Evolutionary conservation across 2,329 filamentous ascomycete species (phyloP).

Genomic region (Emergomyces pasteurianus): DNA sequence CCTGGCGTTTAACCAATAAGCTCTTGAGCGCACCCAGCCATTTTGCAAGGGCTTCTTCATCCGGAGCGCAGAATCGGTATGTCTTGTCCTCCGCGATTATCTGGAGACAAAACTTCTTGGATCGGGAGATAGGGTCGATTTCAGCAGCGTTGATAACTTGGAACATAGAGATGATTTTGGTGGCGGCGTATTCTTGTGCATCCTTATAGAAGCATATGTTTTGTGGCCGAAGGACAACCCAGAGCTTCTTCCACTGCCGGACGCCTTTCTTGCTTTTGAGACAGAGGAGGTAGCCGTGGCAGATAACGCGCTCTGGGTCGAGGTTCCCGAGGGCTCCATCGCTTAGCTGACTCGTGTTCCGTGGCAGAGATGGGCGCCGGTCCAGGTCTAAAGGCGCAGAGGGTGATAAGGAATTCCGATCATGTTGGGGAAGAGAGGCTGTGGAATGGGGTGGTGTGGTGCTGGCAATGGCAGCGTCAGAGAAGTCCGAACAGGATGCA

Average conservation of each 20-base stretch:
- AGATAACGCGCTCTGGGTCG: slow-evolving; percentile 80
- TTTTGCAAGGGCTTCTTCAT: slow-evolving; percentile 71
- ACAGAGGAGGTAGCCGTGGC: slow-evolving; percentile 80
- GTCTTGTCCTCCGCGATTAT: slow-evolving; percentile 88
- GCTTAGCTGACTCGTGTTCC: slow-evolving; percentile 54
- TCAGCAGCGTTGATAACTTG: slow-evolving; percentile 84
- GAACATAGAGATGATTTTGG: slow-evolving; percentile 66
- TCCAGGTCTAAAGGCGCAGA: slow-evolving; percentile 15
- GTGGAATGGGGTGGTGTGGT: slow-evolving; percentile 19
- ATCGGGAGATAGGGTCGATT: slow-evolving; percentile 74
- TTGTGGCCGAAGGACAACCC: slow-evolving; percentile 78
- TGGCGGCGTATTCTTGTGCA: slow-evolving; percentile 75
- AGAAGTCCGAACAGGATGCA: slow-evolving; percentile 78
- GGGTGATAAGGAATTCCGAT: slow-evolving; percentile 5
- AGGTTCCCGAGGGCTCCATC: slow-evolving; percentile 39
- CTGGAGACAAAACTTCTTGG: slow-evolving; percentile 78
- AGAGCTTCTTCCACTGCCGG: slow-evolving; percentile 86
- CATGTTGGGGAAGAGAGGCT: slow-evolving; percentile 15
- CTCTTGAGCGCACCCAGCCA: slow-evolving; percentile 91
- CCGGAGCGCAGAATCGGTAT: slow-evolving; percentile 61
- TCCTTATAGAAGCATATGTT: slow-evolving; percentile 88
- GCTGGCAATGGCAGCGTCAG: slow-evolving; percentile 41
- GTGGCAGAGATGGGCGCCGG: slow-evolving; percentile 25
- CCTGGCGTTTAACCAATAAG: slow-evolving; percentile 20
- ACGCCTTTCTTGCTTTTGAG: slow-evolving; percentile 70